These are phyloP conservation scores for Chlorella vulgaris DNA, from an alignment of 139 green algal species.

Conservation along the genomic window DNA sequence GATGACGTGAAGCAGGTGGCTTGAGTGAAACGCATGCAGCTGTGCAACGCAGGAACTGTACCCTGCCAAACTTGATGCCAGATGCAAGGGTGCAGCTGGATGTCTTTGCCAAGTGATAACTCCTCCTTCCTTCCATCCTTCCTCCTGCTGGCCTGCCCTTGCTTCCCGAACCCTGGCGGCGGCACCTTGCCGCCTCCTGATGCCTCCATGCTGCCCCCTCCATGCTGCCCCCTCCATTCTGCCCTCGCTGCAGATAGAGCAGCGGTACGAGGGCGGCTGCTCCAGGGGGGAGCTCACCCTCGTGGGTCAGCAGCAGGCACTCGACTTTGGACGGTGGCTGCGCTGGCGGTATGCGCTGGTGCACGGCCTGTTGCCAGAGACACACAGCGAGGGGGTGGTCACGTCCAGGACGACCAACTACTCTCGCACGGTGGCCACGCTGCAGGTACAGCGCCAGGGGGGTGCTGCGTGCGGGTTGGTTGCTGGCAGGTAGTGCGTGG, in stretches of 20 bases:
- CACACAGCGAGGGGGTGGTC: constrained; percentile 9
- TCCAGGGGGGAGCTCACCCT: constrained; percentile 76
- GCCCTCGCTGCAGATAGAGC: constrained; percentile 44
- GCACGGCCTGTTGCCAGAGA: constrained; percentile 51
- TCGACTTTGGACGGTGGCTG: constrained; percentile 67
- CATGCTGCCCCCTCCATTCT: neutral
- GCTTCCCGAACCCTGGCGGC: no score
- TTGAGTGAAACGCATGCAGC: no score
- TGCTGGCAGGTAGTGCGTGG: neutral
- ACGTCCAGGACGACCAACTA: constrained; percentile 66
- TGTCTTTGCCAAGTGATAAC: no score
- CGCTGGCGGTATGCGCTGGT: constrained; percentile 58
- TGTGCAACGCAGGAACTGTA: no score
- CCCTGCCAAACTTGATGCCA: neutral
- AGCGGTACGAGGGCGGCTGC: constrained; percentile 61
- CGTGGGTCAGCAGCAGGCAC: constrained; percentile 69
- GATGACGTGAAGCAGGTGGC: constrained; percentile 60
- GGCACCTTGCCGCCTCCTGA: no score
- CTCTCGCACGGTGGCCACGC: constrained; percentile 62
- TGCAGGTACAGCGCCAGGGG: constrained; percentile 31
- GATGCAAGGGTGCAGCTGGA: no score
- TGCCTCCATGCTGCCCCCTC: no score
- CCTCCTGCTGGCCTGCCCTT: neutral
- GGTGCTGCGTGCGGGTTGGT: neutral
- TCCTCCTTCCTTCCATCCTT: neutral